Evolutionary conservation across 768 basidiomycete genomes (phyloP).

Genomic region (Melanogaster broomeanus): DNA sequence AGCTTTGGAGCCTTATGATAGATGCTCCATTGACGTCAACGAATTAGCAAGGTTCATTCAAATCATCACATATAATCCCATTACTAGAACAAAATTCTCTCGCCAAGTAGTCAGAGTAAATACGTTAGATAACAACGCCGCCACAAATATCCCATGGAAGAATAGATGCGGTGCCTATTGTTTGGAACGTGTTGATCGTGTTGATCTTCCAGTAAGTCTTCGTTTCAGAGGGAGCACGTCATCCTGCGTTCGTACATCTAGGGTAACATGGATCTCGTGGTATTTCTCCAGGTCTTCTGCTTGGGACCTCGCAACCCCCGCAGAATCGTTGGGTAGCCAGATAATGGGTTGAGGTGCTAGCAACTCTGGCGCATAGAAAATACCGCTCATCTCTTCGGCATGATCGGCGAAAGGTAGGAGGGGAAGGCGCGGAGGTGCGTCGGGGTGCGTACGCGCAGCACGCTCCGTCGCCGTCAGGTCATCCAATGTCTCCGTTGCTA

Average conservation of each 20-base stretch:
- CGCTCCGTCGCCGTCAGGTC: constrained; percentile 78
- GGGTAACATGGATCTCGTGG: constrained; percentile 67
- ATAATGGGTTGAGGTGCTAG: constrained; percentile 78
- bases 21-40: neutral
- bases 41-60: too few relatives aligned
- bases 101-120: neutral
- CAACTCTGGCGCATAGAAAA: constrained; percentile 81
- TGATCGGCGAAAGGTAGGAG: constrained; percentile 72
- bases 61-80: too few relatives aligned
- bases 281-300: constrained; percentile 75
- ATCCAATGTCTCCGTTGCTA: constrained; percentile 78
- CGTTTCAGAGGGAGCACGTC: constrained; percentile 45
- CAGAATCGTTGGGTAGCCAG: constrained; percentile 81
- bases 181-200: neutral
- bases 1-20: neutral
- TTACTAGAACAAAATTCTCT: neutral
- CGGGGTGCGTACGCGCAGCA: constrained; percentile 75
- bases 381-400: constrained; percentile 73
- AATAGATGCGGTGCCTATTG: neutral
- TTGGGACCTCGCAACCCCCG: constrained; percentile 73
- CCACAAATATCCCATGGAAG: neutral
- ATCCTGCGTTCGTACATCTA: constrained; percentile 61
- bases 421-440: constrained; percentile 73
- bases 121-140: constrained; percentile 1
- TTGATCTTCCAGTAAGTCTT: neutral